Base-by-base conservation (phyloP, 2,329 filamentous ascomycete species). In the Epichloe uncinata region DNA sequence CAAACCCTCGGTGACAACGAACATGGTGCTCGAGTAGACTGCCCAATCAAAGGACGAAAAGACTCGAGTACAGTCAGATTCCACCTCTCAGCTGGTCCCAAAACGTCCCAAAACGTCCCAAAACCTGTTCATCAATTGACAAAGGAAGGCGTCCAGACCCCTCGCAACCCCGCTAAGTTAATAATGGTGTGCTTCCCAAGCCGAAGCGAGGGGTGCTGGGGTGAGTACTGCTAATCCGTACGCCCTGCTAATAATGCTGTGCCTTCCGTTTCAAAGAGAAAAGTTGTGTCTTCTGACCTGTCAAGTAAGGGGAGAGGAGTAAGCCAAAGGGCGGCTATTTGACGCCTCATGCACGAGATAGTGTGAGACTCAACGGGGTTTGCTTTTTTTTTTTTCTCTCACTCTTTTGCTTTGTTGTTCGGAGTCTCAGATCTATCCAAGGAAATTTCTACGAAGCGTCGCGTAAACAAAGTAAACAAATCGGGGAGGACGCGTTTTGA, bases 261-360 rank as follows among this genome's bases (percentile, higher is more conserved):
- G 47, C 44, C n/a, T 12, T 36, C 43, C 7, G 45, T 30, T 13
- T 22, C 16, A n/a, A 26, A 45, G 4, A 33, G 12, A 26, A 33
- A 33, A 47, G 18, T 26, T 26, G 33, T 47, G 59, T 47, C 57
- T 60, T 54, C 56, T 60, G 53, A 56, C 56, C 48, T 30, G 43
- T 53, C 49, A 45, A 54, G 54, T 58, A 54, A 57, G 61, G 60
- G 58, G 58, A 57, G 57, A 3, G 55, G 52, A 51, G 55, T 55
- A 52, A 54, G 56, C 55, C 59, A 9, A 42, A 41, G 16, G 26
- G 36, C n/a, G 20, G 15, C 37, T 48, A 34, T 42, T 42, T 35
- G 56, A 58, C 61, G 54, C 53, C 52, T 58, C 52, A 53, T 56
- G 54, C 60, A 60, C 57, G 48, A 55, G 51, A 48, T 52, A 48